These are phyloP conservation scores for Fusarium luffae DNA, from an alignment of 2,329 filamentous ascomycete species.

Conservation along the genomic window DNA sequence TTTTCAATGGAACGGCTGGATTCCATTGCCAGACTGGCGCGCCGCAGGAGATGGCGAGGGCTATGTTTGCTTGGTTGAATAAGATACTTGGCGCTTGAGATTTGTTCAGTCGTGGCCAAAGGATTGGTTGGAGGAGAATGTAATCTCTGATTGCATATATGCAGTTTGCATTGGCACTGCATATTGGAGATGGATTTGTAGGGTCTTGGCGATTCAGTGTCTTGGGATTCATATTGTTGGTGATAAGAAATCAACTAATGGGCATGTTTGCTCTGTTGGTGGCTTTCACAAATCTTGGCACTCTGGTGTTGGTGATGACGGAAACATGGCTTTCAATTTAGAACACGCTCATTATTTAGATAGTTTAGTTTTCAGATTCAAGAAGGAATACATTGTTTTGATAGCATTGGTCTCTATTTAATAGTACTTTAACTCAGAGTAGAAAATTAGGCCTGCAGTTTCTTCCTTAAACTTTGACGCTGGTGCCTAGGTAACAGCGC, in stretches of 20 bases:
- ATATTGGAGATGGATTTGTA: not conserved
- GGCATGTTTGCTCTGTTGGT: not conserved
- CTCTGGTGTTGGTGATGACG: not conserved
- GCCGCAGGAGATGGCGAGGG: not conserved
- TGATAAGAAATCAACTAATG: not conserved
- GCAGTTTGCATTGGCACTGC: not conserved
- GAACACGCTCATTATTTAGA: not conserved
- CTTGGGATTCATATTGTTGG: too few species aligned
- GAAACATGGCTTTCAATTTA: not conserved
- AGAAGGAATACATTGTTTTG: not conserved
- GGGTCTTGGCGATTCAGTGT: too few species aligned
- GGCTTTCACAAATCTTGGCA: not conserved
- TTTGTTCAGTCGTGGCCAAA: not conserved
- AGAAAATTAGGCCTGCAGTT: too few species aligned
- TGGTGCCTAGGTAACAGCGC: not conserved
- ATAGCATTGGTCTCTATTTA: not conserved
- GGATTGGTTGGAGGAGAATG: not conserved
- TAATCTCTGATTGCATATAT: not conserved
- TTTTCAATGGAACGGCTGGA: constrained; percentile 22
- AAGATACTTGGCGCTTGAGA: not conserved
- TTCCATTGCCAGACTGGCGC: constrained; percentile 27
- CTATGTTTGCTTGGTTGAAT: constrained; percentile 21
- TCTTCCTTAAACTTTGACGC: fast-evolving
- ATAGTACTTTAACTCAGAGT: fast-evolving
- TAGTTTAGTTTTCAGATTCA: not conserved